A percentile compares a stretch with the other conserved stretches of the same genome.
Conservation (phyloP, 2,329 filamentous ascomycete genomes). For the Monilinia vaccinii-corymbosi region DNA sequence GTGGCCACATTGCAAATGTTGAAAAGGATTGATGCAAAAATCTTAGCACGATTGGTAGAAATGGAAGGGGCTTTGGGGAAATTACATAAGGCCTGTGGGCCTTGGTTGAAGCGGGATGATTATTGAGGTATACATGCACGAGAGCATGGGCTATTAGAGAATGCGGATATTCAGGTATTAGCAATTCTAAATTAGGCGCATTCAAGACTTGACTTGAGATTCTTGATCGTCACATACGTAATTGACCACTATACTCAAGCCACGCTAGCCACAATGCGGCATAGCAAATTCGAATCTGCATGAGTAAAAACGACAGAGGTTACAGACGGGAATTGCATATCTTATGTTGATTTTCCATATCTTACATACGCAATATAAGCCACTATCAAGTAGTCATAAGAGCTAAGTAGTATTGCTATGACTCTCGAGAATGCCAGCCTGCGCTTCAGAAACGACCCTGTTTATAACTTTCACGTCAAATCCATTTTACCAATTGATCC, state of each 20-base stretch:
- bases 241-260: not conserved
- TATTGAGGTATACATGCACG: slow-evolving; percentile 9
- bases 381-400: no score
- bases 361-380: no score
- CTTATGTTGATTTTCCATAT: not conserved
- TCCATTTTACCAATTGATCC: no score
- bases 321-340: no score
- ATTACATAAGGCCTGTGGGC: slow-evolving; percentile 17
- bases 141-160: not conserved
- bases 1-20: slow-evolving; percentile 39
- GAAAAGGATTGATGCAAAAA: slow-evolving; percentile 31
- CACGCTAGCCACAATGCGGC: not conserved
- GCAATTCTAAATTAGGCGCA: not conserved
- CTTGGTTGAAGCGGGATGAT: slow-evolving; percentile 23
- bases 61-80: slow-evolving; percentile 19
- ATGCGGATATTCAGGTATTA: not conserved
- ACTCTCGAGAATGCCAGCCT: no score
- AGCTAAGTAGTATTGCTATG: no score
- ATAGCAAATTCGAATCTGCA: no score
- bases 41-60: slow-evolving; percentile 33
- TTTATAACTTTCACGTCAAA: no score
- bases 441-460: no score
- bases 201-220: not conserved
- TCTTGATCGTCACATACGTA: not conserved
- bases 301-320: no score